Evolutionary conservation across 2,329 filamentous ascomycete species (phyloP).

Genomic region (Exophiala mesophila): DNA sequence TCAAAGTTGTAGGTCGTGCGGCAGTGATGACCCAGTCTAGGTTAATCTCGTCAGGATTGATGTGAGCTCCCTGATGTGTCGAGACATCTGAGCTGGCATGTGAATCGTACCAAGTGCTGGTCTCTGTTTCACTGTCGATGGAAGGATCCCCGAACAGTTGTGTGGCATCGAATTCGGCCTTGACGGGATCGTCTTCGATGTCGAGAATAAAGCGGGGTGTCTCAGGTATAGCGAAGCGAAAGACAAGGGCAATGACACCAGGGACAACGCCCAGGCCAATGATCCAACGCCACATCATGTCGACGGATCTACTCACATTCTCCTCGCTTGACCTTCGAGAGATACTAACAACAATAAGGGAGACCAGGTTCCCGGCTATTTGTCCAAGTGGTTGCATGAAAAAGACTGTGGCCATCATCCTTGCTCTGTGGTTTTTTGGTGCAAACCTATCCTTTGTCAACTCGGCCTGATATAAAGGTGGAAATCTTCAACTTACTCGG

Average conservation of each 20-base stretch:
- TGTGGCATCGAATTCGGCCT: conserved; percentile 57
- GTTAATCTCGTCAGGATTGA: conserved; percentile 3
- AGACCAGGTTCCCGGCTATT: conserved; percentile 59
- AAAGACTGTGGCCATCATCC: conserved; percentile 64
- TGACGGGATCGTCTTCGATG: conserved; percentile 57
- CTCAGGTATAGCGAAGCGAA: conserved; percentile 63
- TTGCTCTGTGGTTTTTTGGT: conserved; percentile 57
- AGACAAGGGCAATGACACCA: conserved; percentile 59
- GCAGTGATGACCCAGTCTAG: conserved; percentile 15
- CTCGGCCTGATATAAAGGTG: background rate
- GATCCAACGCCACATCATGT: conserved; percentile 63
- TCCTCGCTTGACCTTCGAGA: conserved; percentile 26
- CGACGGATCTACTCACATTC: conserved; percentile 41
- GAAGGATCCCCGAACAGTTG: conserved; percentile 49
- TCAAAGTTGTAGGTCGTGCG: conserved; percentile 35
- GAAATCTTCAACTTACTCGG: conserved; percentile 49
- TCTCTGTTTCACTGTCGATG: conserved; percentile 19
- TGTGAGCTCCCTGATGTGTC: conserved; percentile 24
- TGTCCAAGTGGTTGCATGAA: conserved; percentile 66
- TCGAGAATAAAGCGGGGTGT: conserved; percentile 62
- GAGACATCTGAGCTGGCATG: conserved; percentile 25
- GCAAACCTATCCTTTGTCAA: conserved; percentile 43
- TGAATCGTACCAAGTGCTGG: conserved; percentile 23
- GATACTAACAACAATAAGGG: conserved; percentile 43
- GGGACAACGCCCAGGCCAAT: conserved; percentile 62